Conservation (phyloP, 2,329 filamentous ascomycete genomes). For the Cladosporium halotolerans region DNA sequence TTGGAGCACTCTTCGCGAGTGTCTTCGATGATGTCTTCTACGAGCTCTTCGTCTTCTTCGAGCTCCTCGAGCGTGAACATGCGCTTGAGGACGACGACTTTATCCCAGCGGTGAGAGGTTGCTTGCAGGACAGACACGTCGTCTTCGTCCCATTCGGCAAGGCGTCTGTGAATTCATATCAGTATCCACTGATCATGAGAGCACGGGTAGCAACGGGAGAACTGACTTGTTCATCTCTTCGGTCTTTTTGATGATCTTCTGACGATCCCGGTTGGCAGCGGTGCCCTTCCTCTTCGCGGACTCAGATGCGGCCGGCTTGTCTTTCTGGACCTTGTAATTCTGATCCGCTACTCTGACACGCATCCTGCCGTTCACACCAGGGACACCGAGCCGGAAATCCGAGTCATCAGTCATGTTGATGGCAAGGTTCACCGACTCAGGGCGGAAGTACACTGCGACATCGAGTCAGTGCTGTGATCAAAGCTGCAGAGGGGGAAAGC, state of each 20-base stretch:
- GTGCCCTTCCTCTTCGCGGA: conserved; percentile 39
- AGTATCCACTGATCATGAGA: neutral
- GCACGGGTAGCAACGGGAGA: neutral
- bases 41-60: conserved; percentile 72
- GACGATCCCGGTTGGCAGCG: conserved; percentile 50
- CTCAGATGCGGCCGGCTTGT: conserved; percentile 39
- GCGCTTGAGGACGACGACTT: conserved; percentile 78
- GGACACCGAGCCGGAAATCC: conserved; percentile 64
- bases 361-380: conserved; percentile 56
- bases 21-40: conserved; percentile 91
- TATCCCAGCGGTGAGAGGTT: conserved; percentile 59
- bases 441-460: conserved; percentile 73
- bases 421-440: conserved; percentile 83
- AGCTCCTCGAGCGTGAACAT: conserved; percentile 89
- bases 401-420: conserved; percentile 76
- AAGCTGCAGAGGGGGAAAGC: neutral
- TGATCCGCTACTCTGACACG: conserved; percentile 77
- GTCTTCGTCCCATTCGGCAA: conserved; percentile 92
- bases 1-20: conserved; percentile 85
- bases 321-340: conserved; percentile 83
- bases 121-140: conserved; percentile 58
- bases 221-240: conserved; percentile 69
- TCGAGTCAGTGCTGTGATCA: neutral
- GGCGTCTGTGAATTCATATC: conserved; percentile 52
- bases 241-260: conserved; percentile 81